Conservation (phyloP, 1,139 yeast species). For the Sugiyamaella neomexicana region DNA sequence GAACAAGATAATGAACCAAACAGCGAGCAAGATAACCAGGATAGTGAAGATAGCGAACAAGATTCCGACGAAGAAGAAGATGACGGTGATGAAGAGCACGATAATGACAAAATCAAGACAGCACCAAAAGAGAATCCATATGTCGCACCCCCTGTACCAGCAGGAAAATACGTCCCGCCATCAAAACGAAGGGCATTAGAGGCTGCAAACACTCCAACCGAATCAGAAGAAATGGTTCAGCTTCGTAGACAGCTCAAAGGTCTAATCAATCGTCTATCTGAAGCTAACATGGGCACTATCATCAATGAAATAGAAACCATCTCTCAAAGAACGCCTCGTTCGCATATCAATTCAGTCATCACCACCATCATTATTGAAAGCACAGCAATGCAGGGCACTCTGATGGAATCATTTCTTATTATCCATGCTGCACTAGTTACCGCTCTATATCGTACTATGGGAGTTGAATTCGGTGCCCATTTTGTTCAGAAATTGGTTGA, state of each 20-base stretch:
- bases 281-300: slow-evolving; percentile 72
- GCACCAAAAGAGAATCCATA: slow-evolving; percentile 73
- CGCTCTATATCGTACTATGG: slow-evolving; percentile 72
- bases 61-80: slow-evolving; percentile 31
- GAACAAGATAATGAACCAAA: slow-evolving; percentile 26
- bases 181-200: slow-evolving; percentile 53
- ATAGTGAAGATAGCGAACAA: no score
- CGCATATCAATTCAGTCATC: slow-evolving; percentile 68
- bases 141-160: slow-evolving; percentile 65
- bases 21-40: no score
- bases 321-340: slow-evolving; percentile 69
- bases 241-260: slow-evolving; percentile 70
- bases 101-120: slow-evolving; percentile 48
- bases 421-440: slow-evolving; percentile 77
- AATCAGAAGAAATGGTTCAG: slow-evolving; percentile 51
- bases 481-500: slow-evolving; percentile 80
- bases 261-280: slow-evolving; percentile 80
- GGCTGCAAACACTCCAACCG: slow-evolving; percentile 28
- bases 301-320: slow-evolving; percentile 65
- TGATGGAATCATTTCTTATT: slow-evolving; percentile 76
- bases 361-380: slow-evolving; percentile 65
- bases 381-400: slow-evolving; percentile 59
- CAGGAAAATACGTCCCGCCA: slow-evolving; percentile 74
- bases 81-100: slow-evolving; percentile 36
- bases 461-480: slow-evolving; percentile 87